Conservation (phyloP, 208 protist species). For the Acanthamoeba healyi region DNA sequence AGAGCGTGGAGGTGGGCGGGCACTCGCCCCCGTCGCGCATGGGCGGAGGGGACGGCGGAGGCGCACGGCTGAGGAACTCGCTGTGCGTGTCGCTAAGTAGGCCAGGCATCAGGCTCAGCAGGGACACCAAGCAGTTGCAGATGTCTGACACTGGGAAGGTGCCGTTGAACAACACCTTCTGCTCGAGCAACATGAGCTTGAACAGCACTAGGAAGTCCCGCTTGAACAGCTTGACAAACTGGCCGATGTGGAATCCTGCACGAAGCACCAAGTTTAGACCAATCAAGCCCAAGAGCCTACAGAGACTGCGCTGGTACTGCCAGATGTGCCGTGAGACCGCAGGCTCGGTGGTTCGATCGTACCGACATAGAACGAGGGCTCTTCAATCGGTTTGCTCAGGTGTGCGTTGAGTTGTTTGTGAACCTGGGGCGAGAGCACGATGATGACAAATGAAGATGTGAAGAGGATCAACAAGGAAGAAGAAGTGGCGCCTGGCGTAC, state of each 20-base stretch:
- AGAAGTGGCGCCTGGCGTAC: background rate
- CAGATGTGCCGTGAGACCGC: background rate
- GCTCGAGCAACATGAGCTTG: conserved; percentile 63
- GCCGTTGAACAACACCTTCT: conserved; percentile 52
- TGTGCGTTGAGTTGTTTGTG: conserved; percentile 29
- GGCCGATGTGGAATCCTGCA: conserved; percentile 17
- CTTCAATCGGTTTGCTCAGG: background rate
- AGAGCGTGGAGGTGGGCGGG: background rate
- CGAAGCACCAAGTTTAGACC: background rate
- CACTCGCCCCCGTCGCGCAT: background rate
- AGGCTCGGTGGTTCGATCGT: background rate
- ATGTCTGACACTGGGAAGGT: conserved; percentile 41
- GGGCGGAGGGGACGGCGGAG: background rate
- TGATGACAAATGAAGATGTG: background rate
- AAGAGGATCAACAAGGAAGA: background rate
- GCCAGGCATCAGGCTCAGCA: conserved; percentile 48
- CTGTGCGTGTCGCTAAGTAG: conserved; percentile 28
- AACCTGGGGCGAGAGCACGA: background rate
- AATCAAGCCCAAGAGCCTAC: background rate
- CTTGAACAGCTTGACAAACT: conserved; percentile 38
- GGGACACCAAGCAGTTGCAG: conserved; percentile 49
- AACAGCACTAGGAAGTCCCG: conserved; percentile 60
- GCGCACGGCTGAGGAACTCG: background rate
- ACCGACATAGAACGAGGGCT: conserved; percentile 40
- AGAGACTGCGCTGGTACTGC: background rate